phyloP scores from a whole-genome alignment of 495 filamentous ascomycete species.

The Aspergillus mulundensis region DNA sequence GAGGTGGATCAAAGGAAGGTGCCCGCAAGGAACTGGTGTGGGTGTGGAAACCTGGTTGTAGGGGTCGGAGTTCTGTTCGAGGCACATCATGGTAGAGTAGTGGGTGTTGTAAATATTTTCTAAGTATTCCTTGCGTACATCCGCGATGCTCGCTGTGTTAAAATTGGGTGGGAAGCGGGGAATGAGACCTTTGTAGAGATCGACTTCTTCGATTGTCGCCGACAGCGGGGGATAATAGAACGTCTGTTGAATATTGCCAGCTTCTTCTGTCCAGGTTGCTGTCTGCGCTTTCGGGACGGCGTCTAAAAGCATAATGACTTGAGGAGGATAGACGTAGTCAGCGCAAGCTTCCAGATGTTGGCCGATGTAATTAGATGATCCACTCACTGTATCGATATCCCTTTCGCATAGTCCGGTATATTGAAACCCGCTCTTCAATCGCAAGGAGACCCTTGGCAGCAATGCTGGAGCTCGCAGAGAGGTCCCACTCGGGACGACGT shows the following conservation, averaged over 20 bases:
- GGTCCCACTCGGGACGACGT: background rate
- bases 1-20: background rate
- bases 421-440: constrained; percentile 2
- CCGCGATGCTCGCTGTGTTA: background rate
- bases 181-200: background rate
- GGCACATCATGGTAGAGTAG: background rate
- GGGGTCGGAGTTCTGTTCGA: background rate
- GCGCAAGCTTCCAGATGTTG: too few species aligned
- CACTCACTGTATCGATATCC: background rate
- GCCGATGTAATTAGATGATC: too few species aligned
- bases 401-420: background rate
- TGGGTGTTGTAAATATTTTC: background rate
- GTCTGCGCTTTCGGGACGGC: background rate
- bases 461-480: background rate
- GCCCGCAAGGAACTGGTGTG: background rate
- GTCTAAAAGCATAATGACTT: too few species aligned
- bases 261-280: background rate
- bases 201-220: background rate
- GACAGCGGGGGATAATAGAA: background rate
- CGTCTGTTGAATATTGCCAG: background rate
- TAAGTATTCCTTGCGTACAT: background rate
- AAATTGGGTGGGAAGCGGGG: background rate
- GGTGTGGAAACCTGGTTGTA: background rate
- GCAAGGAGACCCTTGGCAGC: background rate
- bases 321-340: too few species aligned